These are phyloP conservation scores for Dactylonectria estremocensis DNA, from an alignment of 2,329 filamentous ascomycete genomes.

Conservation along the genomic window DNA sequence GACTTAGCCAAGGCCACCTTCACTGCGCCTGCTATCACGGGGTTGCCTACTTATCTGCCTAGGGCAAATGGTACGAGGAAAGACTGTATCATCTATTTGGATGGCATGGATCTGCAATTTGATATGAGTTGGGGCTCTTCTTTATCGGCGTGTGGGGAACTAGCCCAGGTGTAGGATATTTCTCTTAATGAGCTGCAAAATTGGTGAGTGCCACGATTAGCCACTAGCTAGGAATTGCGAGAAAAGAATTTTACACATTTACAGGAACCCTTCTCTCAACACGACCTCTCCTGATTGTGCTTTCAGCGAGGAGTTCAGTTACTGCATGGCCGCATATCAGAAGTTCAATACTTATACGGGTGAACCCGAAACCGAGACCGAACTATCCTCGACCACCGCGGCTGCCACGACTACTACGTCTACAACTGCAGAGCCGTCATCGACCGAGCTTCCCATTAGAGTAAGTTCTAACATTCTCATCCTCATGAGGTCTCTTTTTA, in stretches of 20 bases:
- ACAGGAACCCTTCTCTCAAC: slow-evolving; percentile 19
- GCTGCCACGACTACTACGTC: not conserved
- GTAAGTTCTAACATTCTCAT: not conserved
- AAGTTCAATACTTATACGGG: not conserved
- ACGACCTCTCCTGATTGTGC: slow-evolving; percentile 9
- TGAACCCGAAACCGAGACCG: not conserved
- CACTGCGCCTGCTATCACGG: slow-evolving; percentile 18
- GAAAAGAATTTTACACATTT: not conserved
- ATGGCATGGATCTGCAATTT: slow-evolving; percentile 8
- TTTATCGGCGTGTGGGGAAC: slow-evolving; percentile 1
- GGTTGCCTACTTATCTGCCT: slow-evolving; percentile 14
- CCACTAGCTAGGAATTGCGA: not conserved
- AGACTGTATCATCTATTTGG: slow-evolving; percentile 8
- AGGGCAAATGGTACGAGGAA: slow-evolving; percentile 10
- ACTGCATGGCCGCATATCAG: slow-evolving; percentile 12
- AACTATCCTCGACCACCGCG: not conserved
- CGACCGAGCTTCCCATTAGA: not conserved
- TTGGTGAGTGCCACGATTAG: slow-evolving; percentile 5
- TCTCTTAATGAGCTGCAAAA: slow-evolving; percentile 9
- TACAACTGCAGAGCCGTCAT: not conserved
- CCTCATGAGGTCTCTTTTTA: not conserved
- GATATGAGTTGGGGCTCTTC: slow-evolving; percentile 5
- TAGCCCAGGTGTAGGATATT: slow-evolving; percentile 1
- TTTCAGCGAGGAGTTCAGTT: slow-evolving; percentile 8
- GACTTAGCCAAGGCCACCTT: slow-evolving; percentile 13